Evolutionary conservation across 225 moss, liverwort and hornwort genomes (phyloP).

Genomic region (Neckera pumila): DNA sequence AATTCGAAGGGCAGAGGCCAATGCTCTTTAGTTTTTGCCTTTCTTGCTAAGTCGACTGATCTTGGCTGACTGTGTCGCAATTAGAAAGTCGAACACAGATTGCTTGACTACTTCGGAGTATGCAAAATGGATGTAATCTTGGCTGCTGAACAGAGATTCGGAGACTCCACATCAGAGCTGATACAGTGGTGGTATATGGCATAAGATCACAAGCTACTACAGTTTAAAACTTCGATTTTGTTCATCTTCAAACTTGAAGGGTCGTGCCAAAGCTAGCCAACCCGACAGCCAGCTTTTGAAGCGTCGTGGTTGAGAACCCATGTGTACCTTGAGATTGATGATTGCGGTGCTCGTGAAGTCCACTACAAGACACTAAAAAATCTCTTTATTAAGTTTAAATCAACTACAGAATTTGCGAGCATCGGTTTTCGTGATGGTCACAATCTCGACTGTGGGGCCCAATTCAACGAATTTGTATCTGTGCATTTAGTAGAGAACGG

Average conservation of each 20-base stretch:
- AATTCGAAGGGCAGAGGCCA: no score
- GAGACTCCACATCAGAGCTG: not conserved
- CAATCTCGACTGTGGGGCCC: slow-evolving; percentile 10
- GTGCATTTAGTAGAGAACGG: slow-evolving; percentile 19
- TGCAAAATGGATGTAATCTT: not conserved
- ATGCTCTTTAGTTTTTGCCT: not conserved
- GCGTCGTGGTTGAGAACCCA: not conserved
- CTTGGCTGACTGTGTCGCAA: no score
- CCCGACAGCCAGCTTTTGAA: not conserved
- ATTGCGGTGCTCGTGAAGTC: not conserved
- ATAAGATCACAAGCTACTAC: not conserved
- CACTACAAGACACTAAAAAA: not conserved
- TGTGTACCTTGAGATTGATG: not conserved
- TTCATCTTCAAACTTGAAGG: not conserved
- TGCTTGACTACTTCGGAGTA: no score
- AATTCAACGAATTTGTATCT: not conserved
- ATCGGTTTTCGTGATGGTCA: not conserved
- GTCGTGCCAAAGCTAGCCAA: not conserved
- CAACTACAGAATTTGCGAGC: not conserved
- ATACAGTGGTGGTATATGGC: not conserved
- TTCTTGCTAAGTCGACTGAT: not conserved
- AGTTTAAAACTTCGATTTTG: not conserved
- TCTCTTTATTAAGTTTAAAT: not conserved
- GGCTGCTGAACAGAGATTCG: not conserved
- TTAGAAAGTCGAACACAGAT: not conserved